These are phyloP conservation scores for Clavispora vitiphila DNA, from an alignment of 805 yeast species.

Conservation along the genomic window DNA sequence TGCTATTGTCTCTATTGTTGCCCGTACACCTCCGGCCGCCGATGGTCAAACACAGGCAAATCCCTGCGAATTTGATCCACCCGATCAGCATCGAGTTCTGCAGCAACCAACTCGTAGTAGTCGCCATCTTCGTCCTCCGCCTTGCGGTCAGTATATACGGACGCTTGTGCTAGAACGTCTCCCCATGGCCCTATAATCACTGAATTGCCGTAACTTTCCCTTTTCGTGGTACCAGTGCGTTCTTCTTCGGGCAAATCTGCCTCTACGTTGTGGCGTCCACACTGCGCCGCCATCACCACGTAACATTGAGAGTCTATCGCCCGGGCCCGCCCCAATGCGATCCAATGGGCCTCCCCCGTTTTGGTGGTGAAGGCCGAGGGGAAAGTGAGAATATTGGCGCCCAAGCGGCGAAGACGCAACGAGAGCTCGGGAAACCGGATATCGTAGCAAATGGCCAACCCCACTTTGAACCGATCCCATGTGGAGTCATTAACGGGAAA, in stretches of 20 bases:
- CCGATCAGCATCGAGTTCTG: conserved; percentile 57
- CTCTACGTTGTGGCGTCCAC: conserved; percentile 63
- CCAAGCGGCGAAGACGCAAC: conserved; percentile 48
- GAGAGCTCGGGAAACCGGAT: conserved; percentile 83
- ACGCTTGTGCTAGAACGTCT: conserved; percentile 51
- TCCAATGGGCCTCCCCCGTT: conserved; percentile 93
- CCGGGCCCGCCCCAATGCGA: conserved; percentile 67
- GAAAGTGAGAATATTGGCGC: conserved; percentile 73
- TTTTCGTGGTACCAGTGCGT: conserved; percentile 21
- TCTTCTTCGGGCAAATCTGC: conserved; percentile 28
- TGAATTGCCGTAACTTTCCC: conserved; percentile 84
- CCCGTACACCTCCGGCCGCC: conserved; percentile 61
- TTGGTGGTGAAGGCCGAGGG: conserved; percentile 93
- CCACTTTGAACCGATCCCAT: conserved; percentile 38
- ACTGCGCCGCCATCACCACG: conserved; percentile 86
- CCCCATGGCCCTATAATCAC: conserved; percentile 95
- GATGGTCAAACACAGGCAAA: conserved; percentile 76
- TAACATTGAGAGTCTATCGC: conserved; percentile 87
- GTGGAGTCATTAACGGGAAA: conserved; percentile 6
- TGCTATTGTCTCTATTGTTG: too few relatives aligned
- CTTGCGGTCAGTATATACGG: conserved; percentile 24
- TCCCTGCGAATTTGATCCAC: conserved; percentile 51
- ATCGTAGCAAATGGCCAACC: conserved; percentile 79
- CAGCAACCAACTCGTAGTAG: conserved; percentile 43
- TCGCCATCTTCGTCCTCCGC: conserved; percentile 28